Conservation (phyloP, 768 basidiomycete species). For the Trametes maxima region DNA sequence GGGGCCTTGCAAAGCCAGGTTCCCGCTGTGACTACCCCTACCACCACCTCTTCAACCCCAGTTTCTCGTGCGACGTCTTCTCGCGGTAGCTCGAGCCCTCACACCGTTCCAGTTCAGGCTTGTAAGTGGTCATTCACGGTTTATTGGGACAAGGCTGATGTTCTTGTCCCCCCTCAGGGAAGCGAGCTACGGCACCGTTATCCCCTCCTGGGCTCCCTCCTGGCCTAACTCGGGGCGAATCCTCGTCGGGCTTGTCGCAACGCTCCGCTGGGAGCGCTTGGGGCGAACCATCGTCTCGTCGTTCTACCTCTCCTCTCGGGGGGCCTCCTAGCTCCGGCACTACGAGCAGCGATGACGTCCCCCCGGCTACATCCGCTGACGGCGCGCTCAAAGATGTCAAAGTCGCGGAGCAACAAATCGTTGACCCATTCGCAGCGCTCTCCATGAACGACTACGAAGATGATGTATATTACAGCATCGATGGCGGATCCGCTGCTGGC, state of each 20-base stretch:
- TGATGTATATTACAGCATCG: neutral
- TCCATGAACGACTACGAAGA: conserved; percentile 7
- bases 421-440: neutral
- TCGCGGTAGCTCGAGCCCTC: neutral
- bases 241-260: conserved; percentile 2
- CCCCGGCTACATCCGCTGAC: neutral
- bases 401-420: neutral
- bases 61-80: neutral
- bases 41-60: neutral
- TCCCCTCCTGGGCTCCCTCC: conserved; percentile 3
- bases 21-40: neutral
- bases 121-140: neutral
- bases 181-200: neutral
- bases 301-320: neutral
- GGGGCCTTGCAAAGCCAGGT: neutral
- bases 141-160: too few species aligned
- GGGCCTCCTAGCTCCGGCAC: neutral
- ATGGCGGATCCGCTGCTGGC: neutral
- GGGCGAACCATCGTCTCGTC: neutral
- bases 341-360: neutral
- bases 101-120: neutral
- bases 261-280: neutral
- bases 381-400: neutral
- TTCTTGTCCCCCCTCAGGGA: neutral
- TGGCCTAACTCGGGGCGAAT: neutral